Evolutionary conservation across 495 filamentous ascomycete genomes (phyloP), one percentile per base, ranked within the genome.

Genomic region (Penicillium tannophilum): DNA sequence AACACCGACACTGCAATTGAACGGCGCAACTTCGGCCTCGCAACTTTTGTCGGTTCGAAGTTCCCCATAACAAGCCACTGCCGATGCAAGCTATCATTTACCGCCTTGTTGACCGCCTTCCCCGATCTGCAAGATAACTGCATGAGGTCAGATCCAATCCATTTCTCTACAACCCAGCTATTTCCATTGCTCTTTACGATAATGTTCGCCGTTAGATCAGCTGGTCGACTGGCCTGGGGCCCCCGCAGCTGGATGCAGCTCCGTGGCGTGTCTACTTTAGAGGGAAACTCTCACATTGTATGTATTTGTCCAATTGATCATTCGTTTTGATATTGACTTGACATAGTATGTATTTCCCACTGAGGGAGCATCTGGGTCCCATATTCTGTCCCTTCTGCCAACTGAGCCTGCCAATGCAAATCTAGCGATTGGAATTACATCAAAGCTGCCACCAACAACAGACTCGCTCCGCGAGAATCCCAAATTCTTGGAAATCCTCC

Each of bases 391-490:
- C 39, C 82, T 91, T 45, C 86, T 97, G 50, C 79, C 87, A n/a
- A 88, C 87, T 11, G 72, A 82, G 11, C 91, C 93, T 2, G 90
- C 90, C 2, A 88, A 77, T 20, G 71, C 80, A 6, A 68, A 80
- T 39, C 77, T 96, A 30, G 84, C 91, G 12, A 88, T 97, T 63
- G 94, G 93, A 57, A 85, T 84, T 20, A 86, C 90, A 0, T 83
- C 85, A 24, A 71, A 81, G 50, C 60, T 94, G 28, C 93, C 92
- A 3, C 92, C 92, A 16, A 90, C 88, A 0, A 86, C 92, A 10
- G 76, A 84, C 50, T 88, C 88, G 28, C 87, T 97, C 63, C 82
- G 73, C 35, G 88, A 90, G 64, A 98, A 97, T 70, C 85, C 78
- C 4, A 72, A 79, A 23, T 98, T 98, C 67, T 71, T 94, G 4